Conservation (phyloP, 768 basidiomycete genomes). For the Tricholoma sp. region DNA sequence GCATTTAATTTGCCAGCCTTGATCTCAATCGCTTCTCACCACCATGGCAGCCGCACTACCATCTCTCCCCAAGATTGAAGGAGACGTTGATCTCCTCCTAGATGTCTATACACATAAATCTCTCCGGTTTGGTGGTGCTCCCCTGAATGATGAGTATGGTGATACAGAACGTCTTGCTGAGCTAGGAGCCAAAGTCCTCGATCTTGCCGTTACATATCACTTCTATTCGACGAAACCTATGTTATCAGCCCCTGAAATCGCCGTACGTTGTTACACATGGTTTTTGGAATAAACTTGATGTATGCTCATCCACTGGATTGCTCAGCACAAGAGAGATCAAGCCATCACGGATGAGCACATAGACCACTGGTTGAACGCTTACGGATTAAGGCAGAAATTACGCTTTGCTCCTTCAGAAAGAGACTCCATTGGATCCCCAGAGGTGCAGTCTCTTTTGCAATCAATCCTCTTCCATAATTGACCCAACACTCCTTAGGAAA, state of each 20-base stretch:
- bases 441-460: conserved; percentile 6
- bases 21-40: not conserved
- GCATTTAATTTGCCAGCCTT: not conserved
- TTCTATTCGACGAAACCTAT: conserved; percentile 43
- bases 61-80: conserved; percentile 51
- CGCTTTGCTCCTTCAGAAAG: conserved; percentile 38
- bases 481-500: conserved; percentile 37
- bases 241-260: conserved; percentile 35
- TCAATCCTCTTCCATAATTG: not conserved
- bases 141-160: conserved; percentile 44
- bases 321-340: conserved; percentile 22
- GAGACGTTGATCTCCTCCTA: conserved; percentile 47
- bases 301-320: not conserved
- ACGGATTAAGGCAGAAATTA: conserved; percentile 49
- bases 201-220: conserved; percentile 46
- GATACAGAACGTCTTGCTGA: conserved; percentile 55
- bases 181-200: conserved; percentile 49
- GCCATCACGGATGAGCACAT: conserved; percentile 35
- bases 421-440: conserved; percentile 29
- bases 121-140: conserved; percentile 21
- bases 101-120: conserved; percentile 54
- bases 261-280: conserved; percentile 26
- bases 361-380: conserved; percentile 44
- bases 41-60: conserved; percentile 29
- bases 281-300: not conserved